Evolutionary conservation across 2,329 filamentous ascomycete species (phyloP), one percentile per base, ranked within the genome.

Genomic region (Apiospora saccharicola): DNA sequence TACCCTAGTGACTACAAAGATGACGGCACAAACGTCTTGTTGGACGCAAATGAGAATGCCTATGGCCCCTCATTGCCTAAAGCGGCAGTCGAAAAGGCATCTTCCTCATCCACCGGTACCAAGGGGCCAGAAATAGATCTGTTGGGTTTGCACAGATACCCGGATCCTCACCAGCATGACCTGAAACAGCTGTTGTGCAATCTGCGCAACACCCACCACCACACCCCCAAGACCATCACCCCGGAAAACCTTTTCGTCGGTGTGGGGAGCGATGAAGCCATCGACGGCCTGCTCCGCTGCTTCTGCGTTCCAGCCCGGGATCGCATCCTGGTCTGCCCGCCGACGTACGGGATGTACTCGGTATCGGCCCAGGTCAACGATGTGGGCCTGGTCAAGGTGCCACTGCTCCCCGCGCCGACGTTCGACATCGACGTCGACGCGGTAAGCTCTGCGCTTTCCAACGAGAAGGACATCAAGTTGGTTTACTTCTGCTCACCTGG

Each of bases 1-100:
- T 64, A 41, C 37, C 37, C 7, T 41, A 64, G 57, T 41, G 96
- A 99, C 89, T 98, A 99, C 89, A 98, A 99, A 86, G 96, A 99
- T 82, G 93, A 99, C 81, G 96, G 96, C 77, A 96, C 91, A 73
- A 98, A 98, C 80, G 91, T 98, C 78, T 92, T 99, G 70, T 93
- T 99, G 76, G 96, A 99, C 81, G 96, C 96, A 77, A 99, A 99
- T 80, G 96, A 99, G 85, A 99, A 99, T 80, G 95, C 96, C 73
- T 98, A 93, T 79, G 96, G 96, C 0, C 96, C 96, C 0, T 92
- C 94, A 1, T 85, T 98, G 68, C 85, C 87, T 1, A 79, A 87
- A 53, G 85, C 86, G 14, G 83, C 89, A 14, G 81, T 86, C 70
- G 82, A 85, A 68, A 80, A 84, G 2, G 79, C 83, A 14, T 75